Evolutionary conservation across 2,329 filamentous ascomycete genomes (phyloP), one percentile per base, ranked within the genome.

Genomic region (Fusarium nematophilum): DNA sequence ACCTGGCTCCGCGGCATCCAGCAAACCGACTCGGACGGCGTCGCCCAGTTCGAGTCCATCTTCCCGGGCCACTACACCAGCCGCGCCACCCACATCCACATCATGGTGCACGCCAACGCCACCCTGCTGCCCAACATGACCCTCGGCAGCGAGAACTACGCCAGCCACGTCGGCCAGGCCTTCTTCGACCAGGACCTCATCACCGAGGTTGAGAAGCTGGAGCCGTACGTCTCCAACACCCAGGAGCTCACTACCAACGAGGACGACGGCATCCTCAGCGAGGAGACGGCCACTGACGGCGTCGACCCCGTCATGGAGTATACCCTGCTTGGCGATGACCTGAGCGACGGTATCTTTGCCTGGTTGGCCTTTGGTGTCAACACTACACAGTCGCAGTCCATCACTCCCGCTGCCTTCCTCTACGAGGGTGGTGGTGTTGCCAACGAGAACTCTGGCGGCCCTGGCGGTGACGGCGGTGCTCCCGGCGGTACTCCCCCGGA

Each of bases 181-280:
- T 89, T 86, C 75, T 85, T 87, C 68, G 84, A 88, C 71, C 82
- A 88, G 66, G 77, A 79, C 48, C 79, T 89, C 27, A 80, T 86
- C 56, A 57, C 72, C 5, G 68, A 75, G 17, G 83, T 88, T 39
- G 83, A 86, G 54, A 67, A 72, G 14, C 73, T 75, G 1, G 66
- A 72, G 2, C 84, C 85, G 1, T 84, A 85, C 70, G 70, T 64
- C 33, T 70, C 68, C 49, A 85, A 84, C 70, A 77, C 72, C 0
- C 78, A 81, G 63, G 61, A 70, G 0, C 51, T 82, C 26, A 86
- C 81, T 3, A 73, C 68, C 30, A 89, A 89, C 67, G 73, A 72
- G 3, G 76, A 83, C 0, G 86, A 89, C 62, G 29, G 51, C 11
- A 67, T 72, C 17, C 77, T 86, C 39, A 77, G 83, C 30, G 70